A percentile compares a stretch with the other conserved stretches of the same genome.
These are phyloP conservation scores for Iris pallida DNA, from an alignment of 116 monocot genomes.

Conservation along the genomic window DNA sequence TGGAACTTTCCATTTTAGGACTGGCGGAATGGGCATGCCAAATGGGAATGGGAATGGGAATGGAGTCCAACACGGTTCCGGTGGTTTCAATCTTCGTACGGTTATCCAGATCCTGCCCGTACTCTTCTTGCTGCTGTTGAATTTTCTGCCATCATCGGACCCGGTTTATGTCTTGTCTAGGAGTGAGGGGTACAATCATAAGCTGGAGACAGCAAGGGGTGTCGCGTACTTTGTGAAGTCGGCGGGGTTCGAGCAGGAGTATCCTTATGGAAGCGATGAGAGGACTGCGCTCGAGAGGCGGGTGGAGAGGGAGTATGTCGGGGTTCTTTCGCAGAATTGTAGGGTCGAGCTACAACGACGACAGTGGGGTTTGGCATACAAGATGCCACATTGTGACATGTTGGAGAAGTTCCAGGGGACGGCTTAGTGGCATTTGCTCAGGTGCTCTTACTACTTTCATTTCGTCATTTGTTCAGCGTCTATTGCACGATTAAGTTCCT, in stretches of 20 bases:
- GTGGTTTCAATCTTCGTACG: constrained; percentile 33
- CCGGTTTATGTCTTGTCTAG: constrained; percentile 61
- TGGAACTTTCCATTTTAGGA: constrained; percentile 67
- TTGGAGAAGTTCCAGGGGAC: constrained; percentile 57
- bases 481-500: too few species aligned
- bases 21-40: constrained; percentile 56
- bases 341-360: constrained; percentile 68
- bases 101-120: constrained; percentile 81
- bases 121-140: constrained; percentile 61
- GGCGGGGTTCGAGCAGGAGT: constrained; percentile 67
- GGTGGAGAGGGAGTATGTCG: constrained; percentile 72
- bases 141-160: constrained; percentile 76
- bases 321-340: constrained; percentile 71
- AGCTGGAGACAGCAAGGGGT: constrained; percentile 58
- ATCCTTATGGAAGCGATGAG: constrained; percentile 51
- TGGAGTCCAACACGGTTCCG: constrained; percentile 28
- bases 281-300: constrained; percentile 47
- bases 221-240: constrained; percentile 77
- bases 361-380: constrained; percentile 54
- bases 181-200: constrained; percentile 45
- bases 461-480: too few species aligned
- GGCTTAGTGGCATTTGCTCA: too few species aligned
- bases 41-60: constrained; percentile 3
- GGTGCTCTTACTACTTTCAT: too few species aligned
- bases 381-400: constrained; percentile 82